A percentile compares a stretch with the other conserved stretches of the same genome.
phyloP scores from a whole-genome alignment of 805 yeast genomes.

The Kodamaea hsintzibuensis region DNA sequence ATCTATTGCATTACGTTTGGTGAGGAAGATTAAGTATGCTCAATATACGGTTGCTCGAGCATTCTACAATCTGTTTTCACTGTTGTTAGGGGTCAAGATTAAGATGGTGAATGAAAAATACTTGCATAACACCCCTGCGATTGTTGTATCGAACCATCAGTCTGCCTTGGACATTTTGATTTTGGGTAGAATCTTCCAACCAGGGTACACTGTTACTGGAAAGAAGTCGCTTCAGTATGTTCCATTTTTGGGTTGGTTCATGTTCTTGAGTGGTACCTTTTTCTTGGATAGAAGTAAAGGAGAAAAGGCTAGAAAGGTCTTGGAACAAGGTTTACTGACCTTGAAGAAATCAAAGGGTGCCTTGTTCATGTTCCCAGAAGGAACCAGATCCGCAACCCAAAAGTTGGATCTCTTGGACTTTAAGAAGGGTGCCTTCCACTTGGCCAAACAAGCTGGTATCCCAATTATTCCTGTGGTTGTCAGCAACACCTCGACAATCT shows the following conservation, averaged over 20 bases:
- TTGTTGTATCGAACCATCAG: constrained; percentile 87
- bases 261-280: constrained; percentile 86
- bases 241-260: constrained; percentile 97
- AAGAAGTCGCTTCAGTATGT: constrained; percentile 79
- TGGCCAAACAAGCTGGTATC: constrained; percentile 88
- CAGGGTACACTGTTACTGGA: constrained; percentile 89
- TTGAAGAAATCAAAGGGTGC: constrained; percentile 68
- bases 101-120: constrained; percentile 66
- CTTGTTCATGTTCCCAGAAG: constrained; percentile 93
- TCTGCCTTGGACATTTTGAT: constrained; percentile 81
- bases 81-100: constrained; percentile 67
- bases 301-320: constrained; percentile 70
- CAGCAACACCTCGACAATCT: constrained; percentile 76
- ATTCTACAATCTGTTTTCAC: constrained; percentile 63
- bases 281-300: constrained; percentile 83
- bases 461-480: constrained; percentile 90
- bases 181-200: constrained; percentile 82
- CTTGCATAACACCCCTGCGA: constrained; percentile 61
- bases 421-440: constrained; percentile 97
- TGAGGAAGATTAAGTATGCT: constrained; percentile 76
- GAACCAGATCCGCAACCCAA: constrained; percentile 82
- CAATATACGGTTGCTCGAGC: constrained; percentile 91
- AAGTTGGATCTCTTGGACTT: constrained; percentile 77
- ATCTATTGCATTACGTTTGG: constrained; percentile 61
- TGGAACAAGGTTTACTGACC: constrained; percentile 64